These are phyloP conservation scores for Starmerella apicola DNA, from an alignment of 805 yeast species.

Conservation along the genomic window DNA sequence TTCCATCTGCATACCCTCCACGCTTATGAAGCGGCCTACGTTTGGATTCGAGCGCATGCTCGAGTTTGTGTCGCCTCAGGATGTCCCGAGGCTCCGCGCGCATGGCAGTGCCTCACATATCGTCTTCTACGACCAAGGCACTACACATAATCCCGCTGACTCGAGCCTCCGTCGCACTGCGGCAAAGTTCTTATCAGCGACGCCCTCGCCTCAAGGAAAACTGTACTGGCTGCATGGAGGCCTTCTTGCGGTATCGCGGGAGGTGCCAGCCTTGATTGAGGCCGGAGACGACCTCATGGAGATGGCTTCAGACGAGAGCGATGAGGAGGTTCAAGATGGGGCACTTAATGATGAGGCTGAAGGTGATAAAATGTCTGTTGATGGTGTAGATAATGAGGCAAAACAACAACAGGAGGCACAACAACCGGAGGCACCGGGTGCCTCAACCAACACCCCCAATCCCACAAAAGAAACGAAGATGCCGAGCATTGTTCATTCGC, in stretches of 20 bases:
- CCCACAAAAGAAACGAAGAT: too few relatives aligned
- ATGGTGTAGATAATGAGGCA: too few relatives aligned
- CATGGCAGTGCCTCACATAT: conserved; percentile 15
- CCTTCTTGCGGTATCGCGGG: conserved; percentile 6
- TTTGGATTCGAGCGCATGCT: conserved; percentile 40
- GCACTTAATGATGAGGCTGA: too few relatives aligned
- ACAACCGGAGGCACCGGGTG: not conserved
- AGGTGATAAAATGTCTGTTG: too few relatives aligned
- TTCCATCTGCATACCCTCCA: conserved; percentile 81
- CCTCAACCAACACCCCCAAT: not conserved
- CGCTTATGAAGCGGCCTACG: conserved; percentile 61
- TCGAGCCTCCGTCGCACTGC: conserved; percentile 16
- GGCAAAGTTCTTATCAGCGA: conserved; percentile 15
- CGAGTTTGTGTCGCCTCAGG: conserved; percentile 29
- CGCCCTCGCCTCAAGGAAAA: conserved; percentile 1
- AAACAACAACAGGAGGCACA: not conserved
- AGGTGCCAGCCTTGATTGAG: conserved; percentile 8
- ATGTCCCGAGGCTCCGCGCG: conserved; percentile 20
- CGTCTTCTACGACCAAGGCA: conserved; percentile 21
- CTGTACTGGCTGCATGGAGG: conserved; percentile 20
- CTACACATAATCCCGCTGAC: conserved; percentile 7
- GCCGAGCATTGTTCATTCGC: too few relatives aligned
- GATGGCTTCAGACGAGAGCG: not conserved
- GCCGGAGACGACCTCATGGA: conserved; percentile 5
- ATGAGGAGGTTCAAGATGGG: too few relatives aligned